Percentiles rank a stretch among this genome's conserved stretches.
These are phyloP conservation scores for Alloteropsis semialata DNA, from an alignment of 176 grass and related monocot species.

Conservation along the genomic window DNA sequence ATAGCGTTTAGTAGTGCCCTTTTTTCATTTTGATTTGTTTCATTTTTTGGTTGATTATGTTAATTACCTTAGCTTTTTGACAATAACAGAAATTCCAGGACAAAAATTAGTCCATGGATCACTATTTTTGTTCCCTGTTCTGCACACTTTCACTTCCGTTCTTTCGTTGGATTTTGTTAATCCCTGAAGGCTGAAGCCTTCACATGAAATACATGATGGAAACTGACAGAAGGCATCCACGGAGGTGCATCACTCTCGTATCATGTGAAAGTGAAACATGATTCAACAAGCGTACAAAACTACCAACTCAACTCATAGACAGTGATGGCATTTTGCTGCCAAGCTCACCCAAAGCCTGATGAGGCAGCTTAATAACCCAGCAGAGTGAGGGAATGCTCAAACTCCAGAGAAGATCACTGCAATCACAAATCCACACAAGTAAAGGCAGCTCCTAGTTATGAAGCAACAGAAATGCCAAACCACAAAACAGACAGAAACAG, in stretches of 20 bases:
- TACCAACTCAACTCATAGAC: too few species aligned
- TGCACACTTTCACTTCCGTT: not conserved
- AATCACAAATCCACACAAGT: too few species aligned
- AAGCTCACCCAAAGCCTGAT: too few species aligned
- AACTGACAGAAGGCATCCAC: too few species aligned
- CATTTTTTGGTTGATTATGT: constrained; percentile 32
- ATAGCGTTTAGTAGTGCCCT: constrained; percentile 25
- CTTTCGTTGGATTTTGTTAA: not conserved
- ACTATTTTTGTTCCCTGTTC: not conserved
- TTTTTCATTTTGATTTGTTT: constrained; percentile 7
- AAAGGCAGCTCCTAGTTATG: not conserved
- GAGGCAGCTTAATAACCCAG: too few species aligned
- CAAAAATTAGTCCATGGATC: not conserved
- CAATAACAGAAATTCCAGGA: not conserved
- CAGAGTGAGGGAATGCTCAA: too few species aligned
- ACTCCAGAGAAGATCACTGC: too few species aligned
- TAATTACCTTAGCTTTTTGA: constrained; percentile 19
- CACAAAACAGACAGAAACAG: too few species aligned
- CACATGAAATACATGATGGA: not conserved
- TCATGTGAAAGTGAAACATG: too few species aligned
- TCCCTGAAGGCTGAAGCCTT: not conserved
- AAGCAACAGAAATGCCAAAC: not conserved
- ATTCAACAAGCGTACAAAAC: too few species aligned
- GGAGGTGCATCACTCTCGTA: too few species aligned
- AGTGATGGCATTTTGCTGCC: too few species aligned